Evolutionary conservation across 345 rosid species (phyloP), one percentile per base, ranked within the genome.

Genomic region (Cardamine resedifolia): DNA sequence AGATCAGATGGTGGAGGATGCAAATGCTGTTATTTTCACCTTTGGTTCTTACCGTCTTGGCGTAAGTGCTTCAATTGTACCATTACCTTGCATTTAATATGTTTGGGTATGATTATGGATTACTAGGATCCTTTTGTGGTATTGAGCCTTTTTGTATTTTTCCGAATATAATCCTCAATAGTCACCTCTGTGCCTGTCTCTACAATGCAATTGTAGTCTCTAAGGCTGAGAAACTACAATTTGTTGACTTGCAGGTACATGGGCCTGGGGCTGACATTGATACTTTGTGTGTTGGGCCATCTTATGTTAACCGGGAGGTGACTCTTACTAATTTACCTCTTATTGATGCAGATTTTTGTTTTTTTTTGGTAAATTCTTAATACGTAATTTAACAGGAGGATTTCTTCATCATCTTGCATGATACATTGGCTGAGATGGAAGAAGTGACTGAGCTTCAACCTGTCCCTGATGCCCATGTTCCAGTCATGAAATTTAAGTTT

Each of bases 381-480:
- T 73, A 11, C 26, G 24, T 24, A 16, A 31, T 72, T 71, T 27
- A 12, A 18, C 87, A 87, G 93, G 92, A 91, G 79, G 97, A 89
- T 70, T 94, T 94, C 83, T 94, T 94, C 83, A 81, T 84, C 61
- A 66, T 76, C 52, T 80, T 94, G 85, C 93, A 87, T 79, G 81
- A 83, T 58, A 84, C 78, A 31, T 65, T 94, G 64, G 85, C 85
- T 24, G 88, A 87, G 71, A 84, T 83, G 91, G 97, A 85, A 77
- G 95, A 89, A 80, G 89, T 94, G 15, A 82, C 89, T 23, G 97
- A 91, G 80, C 84, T 94, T 64, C 97, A 94, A 66, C 93, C 97
- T 36, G 87, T 94, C 79, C 96, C 99, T 2, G 91, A 94, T 66
- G 99, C 99, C 75, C 96, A 94, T 61, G 99, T 94, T 38, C 99